These are phyloP conservation scores for Podila verticillata DNA, from an alignment of 192 early-diverging fungal species.

Conservation along the genomic window DNA sequence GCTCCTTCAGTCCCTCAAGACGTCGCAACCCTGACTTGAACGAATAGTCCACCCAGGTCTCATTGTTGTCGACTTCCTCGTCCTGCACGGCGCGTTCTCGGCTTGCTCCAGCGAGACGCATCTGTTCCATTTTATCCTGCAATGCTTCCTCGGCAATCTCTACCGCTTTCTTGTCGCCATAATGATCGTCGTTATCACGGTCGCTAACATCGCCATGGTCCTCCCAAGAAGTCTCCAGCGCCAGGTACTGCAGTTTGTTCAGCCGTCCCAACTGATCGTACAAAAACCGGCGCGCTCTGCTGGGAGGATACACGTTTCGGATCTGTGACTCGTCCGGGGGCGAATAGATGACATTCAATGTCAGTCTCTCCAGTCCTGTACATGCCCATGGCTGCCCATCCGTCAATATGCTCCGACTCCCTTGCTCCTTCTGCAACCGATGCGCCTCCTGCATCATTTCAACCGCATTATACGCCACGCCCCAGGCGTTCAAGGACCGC, in stretches of 20 bases:
- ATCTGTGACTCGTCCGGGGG: background rate
- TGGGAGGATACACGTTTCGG: constrained; percentile 7
- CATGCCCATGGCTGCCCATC: constrained; percentile 23
- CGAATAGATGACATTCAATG: constrained; percentile 13
- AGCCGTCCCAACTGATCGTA: constrained; percentile 28
- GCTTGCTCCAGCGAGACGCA: background rate
- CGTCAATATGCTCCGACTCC: background rate
- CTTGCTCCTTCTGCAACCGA: background rate
- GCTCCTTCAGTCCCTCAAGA: constrained; percentile 12
- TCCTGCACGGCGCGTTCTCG: background rate
- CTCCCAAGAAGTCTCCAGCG: constrained; percentile 1
- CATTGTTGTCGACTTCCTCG: constrained; percentile 1
- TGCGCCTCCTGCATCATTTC: constrained; percentile 32
- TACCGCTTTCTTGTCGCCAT: background rate
- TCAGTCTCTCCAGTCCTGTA: constrained; percentile 12
- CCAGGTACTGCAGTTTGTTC: constrained; percentile 19
- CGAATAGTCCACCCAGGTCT: constrained; percentile 27
- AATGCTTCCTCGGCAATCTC: background rate
- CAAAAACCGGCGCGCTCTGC: constrained; percentile 23
- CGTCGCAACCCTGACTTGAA: constrained; percentile 13
- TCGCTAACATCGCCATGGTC: background rate
- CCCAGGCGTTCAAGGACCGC: constrained; percentile 12
- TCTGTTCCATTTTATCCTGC: constrained; percentile 1
- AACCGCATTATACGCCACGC: constrained; percentile 5
- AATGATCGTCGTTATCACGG: background rate